Conservation (phyloP, 106 monocot genomes). For the Hemerocallis citrina region DNA sequence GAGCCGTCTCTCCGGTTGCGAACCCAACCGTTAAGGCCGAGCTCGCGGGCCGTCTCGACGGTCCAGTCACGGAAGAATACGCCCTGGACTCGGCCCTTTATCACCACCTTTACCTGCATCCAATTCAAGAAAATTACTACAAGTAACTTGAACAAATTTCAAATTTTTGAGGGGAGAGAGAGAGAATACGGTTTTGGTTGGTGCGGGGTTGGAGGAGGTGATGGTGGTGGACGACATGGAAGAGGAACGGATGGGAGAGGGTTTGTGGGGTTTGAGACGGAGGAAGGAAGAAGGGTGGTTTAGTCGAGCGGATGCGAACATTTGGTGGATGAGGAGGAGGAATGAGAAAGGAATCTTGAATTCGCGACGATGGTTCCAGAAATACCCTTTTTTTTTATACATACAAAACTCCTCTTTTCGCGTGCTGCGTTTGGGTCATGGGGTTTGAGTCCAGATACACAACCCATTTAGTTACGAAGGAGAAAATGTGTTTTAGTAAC, state of each 20-base stretch:
- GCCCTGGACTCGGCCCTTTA: constrained; percentile 81
- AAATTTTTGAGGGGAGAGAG: not conserved
- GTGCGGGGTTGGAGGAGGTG: not conserved
- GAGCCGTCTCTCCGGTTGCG: constrained; percentile 80
- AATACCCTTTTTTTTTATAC: too few species aligned
- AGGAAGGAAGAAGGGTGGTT: too few species aligned
- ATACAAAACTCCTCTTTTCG: too few species aligned
- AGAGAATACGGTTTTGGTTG: constrained; percentile 7
- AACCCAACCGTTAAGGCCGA: constrained; percentile 81
- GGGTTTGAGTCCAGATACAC: too few species aligned
- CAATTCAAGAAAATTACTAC: not conserved
- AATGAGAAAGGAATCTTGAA: too few species aligned
- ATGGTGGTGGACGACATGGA: constrained; percentile 3
- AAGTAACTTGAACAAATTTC: not conserved
- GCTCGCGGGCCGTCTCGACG: constrained; percentile 52
- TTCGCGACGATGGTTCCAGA: too few species aligned
- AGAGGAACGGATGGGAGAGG: not conserved
- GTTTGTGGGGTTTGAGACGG: too few species aligned
- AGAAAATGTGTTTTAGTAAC: too few species aligned
- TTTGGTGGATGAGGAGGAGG: too few species aligned
- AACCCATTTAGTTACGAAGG: too few species aligned
- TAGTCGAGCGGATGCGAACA: too few species aligned
- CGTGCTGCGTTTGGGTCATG: too few species aligned
- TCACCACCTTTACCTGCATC: constrained; percentile 48
- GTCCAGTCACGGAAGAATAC: constrained; percentile 87